These are phyloP conservation scores for Leishmania lainsoni DNA, from an alignment of 208 protist species.

Conservation along the genomic window DNA sequence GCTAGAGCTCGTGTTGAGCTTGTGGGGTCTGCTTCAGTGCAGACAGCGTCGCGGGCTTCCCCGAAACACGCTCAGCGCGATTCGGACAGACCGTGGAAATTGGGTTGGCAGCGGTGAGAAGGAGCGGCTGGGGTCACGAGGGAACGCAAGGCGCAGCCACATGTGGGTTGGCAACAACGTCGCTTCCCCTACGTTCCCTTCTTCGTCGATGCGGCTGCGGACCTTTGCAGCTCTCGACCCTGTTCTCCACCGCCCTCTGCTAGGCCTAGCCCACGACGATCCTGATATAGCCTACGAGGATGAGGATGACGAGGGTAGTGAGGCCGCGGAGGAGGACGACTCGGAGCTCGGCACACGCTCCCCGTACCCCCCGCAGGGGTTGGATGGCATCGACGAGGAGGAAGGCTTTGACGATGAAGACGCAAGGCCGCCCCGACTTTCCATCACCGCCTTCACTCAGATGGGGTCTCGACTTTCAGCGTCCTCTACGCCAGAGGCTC, in stretches of 20 bases:
- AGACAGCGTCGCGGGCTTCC: constrained; percentile 27
- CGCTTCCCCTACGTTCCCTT: constrained; percentile 2
- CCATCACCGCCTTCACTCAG: constrained; percentile 7
- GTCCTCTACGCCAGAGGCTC: constrained; percentile 22
- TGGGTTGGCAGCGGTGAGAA: background rate
- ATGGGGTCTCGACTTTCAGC: constrained; percentile 17
- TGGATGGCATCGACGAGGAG: constrained; percentile 31
- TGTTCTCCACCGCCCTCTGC: constrained; percentile 8
- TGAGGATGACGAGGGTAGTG: constrained; percentile 29
- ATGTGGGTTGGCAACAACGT: constrained; percentile 6
- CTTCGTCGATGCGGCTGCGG: constrained; percentile 22
- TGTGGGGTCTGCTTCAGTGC: constrained; percentile 33
- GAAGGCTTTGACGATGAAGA: constrained; percentile 7
- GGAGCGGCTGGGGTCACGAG: background rate
- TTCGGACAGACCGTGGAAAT: constrained; percentile 2
- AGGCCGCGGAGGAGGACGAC: constrained; percentile 16
- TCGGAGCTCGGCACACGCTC: constrained; percentile 7
- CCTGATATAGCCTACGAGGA: constrained; percentile 22
- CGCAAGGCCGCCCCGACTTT: background rate
- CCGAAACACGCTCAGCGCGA: constrained; percentile 5
- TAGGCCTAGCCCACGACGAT: constrained; percentile 7
- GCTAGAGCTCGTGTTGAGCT: constrained; percentile 35
- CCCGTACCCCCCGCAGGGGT: constrained; percentile 23
- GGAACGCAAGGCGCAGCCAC: constrained; percentile 1
- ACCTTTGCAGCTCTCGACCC: constrained; percentile 18